phyloP scores from a whole-genome alignment of 257 asterid genomes.

The Leonotis leonurus region DNA sequence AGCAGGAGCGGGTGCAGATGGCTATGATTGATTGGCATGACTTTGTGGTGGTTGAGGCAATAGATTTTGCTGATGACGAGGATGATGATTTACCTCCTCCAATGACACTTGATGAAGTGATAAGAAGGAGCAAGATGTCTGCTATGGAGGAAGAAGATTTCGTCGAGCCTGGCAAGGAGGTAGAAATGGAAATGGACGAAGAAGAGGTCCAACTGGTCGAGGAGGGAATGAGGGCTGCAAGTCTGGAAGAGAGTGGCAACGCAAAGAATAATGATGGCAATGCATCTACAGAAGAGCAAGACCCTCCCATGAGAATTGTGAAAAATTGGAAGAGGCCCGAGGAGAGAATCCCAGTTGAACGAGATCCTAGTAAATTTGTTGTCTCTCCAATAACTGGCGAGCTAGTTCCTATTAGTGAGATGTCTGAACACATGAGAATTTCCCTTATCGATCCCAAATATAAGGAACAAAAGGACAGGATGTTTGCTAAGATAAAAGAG shows the following conservation, averaged over 20 bases:
- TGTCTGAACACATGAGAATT: too few relatives aligned
- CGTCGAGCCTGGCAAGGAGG: constrained; percentile 86
- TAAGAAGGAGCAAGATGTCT: constrained; percentile 86
- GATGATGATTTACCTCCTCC: constrained; percentile 94
- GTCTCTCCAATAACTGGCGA: constrained; percentile 90
- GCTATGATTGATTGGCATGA: constrained; percentile 99
- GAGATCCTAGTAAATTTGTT: constrained; percentile 71
- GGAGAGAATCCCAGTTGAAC: constrained; percentile 73
- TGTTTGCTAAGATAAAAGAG: constrained; percentile 93
- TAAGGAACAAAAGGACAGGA: too few relatives aligned
- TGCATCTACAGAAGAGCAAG: constrained; percentile 48
- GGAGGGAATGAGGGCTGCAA: constrained; percentile 89
- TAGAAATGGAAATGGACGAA: constrained; percentile 98
- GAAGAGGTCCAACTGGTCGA: constrained; percentile 92
- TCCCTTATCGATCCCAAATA: too few relatives aligned
- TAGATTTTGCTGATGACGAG: constrained; percentile 94
- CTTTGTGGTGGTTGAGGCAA: constrained; percentile 86
- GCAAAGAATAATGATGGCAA: constrained; percentile 38
- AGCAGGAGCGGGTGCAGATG: constrained; percentile 82
- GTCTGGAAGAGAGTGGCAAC: constrained; percentile 59
- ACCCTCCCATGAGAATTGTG: constrained; percentile 87
- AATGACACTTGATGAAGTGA: constrained; percentile 92
- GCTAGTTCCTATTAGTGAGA: too few relatives aligned
- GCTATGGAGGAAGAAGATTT: constrained; percentile 62
- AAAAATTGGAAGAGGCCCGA: constrained; percentile 95